Evolutionary conservation across 2,329 filamentous ascomycete species (phyloP).

Genomic region (Aspergillus quadrilineatus): DNA sequence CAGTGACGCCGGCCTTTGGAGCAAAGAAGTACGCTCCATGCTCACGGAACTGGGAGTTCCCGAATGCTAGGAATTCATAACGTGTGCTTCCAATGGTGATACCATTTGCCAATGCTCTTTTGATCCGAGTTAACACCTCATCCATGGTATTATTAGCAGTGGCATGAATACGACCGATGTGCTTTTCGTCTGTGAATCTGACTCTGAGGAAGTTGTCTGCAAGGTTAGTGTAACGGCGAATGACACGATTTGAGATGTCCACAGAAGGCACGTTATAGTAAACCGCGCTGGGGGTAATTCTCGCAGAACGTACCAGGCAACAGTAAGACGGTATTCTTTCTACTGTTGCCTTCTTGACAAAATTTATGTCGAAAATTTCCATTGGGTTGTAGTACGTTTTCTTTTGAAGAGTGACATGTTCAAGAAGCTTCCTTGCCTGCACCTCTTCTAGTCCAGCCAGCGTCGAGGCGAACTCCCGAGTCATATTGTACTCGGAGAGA

Average conservation of each 20-base stretch:
- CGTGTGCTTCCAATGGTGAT: slow-evolving; percentile 77
- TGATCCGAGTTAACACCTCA: slow-evolving; percentile 72
- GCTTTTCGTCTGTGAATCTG: slow-evolving; percentile 81
- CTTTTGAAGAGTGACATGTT: slow-evolving; percentile 68
- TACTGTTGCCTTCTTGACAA: slow-evolving; percentile 48
- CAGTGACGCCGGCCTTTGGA: slow-evolving; percentile 63
- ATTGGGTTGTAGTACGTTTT: slow-evolving; percentile 67
- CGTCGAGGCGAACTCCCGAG: slow-evolving; percentile 62
- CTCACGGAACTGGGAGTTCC: slow-evolving; percentile 92
- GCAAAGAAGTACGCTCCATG: slow-evolving; percentile 93
- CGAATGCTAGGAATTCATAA: slow-evolving; percentile 90
- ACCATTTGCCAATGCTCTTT: slow-evolving; percentile 70
- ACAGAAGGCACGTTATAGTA: slow-evolving; percentile 74
- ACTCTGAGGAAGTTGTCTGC: slow-evolving; percentile 83
- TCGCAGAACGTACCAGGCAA: slow-evolving; percentile 70
- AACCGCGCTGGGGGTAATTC: slow-evolving; percentile 80
- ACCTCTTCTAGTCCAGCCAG: slow-evolving; percentile 54
- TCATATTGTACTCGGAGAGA: slow-evolving; percentile 74
- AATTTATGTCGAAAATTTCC: slow-evolving; percentile 62
- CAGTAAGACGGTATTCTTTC: slow-evolving; percentile 69
- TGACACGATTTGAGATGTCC: slow-evolving; percentile 84
- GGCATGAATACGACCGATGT: slow-evolving; percentile 60
- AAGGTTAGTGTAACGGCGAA: slow-evolving; percentile 67
- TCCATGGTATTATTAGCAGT: slow-evolving; percentile 60
- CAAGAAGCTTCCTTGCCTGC: slow-evolving; percentile 66